These are phyloP conservation scores for Alternaria sp. DNA, from an alignment of 2,329 filamentous ascomycete species.

Conservation along the genomic window DNA sequence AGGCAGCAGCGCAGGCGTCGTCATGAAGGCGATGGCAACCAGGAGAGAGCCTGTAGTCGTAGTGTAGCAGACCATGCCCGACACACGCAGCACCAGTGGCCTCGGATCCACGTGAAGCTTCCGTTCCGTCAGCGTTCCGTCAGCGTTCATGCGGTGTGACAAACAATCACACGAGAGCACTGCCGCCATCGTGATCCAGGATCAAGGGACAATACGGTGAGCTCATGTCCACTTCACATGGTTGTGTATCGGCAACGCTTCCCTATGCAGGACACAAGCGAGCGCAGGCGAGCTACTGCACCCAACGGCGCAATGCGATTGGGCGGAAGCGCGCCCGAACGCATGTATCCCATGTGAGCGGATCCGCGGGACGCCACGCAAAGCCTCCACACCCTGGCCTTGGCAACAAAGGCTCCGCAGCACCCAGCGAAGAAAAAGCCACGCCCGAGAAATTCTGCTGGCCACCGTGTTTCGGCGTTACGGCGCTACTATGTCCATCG, in stretches of 20 bases:
- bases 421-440: constrained; percentile 2
- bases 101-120: neutral
- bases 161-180: constrained; percentile 5
- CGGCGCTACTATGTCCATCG: neutral
- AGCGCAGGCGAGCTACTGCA: neutral
- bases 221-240: constrained; percentile 6
- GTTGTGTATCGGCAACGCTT: constrained; percentile 5
- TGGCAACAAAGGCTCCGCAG: constrained; percentile 3
- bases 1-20: constrained; percentile 30
- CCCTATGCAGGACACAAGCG: constrained; percentile 3
- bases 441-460: constrained; percentile 12
- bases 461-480: constrained; percentile 5
- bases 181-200: neutral
- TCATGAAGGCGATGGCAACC: neutral
- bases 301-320: constrained; percentile 1
- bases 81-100: neutral
- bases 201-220: constrained; percentile 10
- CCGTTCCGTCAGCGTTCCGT: neutral
- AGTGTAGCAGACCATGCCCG: constrained; percentile 5
- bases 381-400: constrained; percentile 5
- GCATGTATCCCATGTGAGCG: constrained; percentile 16
- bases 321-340: constrained; percentile 9
- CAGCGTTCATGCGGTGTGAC: constrained; percentile 16
- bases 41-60: neutral
- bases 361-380: constrained; percentile 16